Evolutionary conservation across 371 early-diverging fungal species (phyloP).

Genomic region (Mortierella sp.): DNA sequence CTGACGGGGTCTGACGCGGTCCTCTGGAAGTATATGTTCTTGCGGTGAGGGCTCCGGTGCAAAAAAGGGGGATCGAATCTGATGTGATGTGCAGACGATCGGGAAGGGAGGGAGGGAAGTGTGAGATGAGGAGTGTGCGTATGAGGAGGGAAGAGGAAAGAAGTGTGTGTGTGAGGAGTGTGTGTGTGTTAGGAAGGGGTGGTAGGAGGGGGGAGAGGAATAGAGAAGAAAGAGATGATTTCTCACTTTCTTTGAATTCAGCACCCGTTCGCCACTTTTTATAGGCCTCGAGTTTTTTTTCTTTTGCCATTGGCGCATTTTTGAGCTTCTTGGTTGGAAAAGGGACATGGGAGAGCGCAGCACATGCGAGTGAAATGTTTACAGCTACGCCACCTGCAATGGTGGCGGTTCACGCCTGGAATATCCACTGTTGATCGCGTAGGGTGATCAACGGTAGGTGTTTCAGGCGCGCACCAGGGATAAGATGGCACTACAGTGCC

Average conservation of each 20-base stretch:
- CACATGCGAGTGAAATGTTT: not conserved
- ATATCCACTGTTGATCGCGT: too few species aligned
- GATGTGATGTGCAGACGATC: conserved; percentile 8
- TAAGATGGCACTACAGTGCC: too few species aligned
- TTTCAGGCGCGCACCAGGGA: too few species aligned
- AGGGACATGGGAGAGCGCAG: not conserved
- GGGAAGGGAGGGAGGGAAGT: not conserved
- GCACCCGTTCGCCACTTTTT: conserved; percentile 12
- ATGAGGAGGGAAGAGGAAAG: not conserved
- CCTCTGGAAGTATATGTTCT: not conserved
- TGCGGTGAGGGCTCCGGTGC: not conserved
- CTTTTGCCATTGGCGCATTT: not conserved
- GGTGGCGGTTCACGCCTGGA: too few species aligned
- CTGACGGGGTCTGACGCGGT: not conserved
- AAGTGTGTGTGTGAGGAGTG: not conserved
- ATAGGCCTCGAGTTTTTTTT: conserved; percentile 18
- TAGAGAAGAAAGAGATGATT: conserved; percentile 37
- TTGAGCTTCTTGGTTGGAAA: not conserved
- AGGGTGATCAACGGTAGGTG: too few species aligned
- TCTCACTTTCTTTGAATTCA: conserved; percentile 13
- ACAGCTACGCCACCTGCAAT: not conserved
- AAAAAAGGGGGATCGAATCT: not conserved
- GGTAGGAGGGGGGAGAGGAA: conserved; percentile 14
- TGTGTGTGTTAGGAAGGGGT: not conserved
- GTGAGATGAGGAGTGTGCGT: not conserved